Base-by-base conservation (phyloP, 768 basidiomycete genomes). In the Postia placenta region DNA sequence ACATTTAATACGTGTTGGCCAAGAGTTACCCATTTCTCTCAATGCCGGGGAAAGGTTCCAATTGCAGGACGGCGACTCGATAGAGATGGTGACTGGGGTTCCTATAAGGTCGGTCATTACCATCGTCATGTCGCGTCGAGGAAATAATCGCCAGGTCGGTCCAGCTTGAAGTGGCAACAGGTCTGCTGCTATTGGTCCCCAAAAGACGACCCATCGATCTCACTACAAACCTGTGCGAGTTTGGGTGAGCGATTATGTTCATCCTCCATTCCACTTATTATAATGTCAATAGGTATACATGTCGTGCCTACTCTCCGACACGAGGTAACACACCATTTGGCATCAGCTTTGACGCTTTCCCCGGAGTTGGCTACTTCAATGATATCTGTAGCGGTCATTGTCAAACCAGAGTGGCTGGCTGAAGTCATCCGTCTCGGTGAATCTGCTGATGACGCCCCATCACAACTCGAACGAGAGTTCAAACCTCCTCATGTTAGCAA, bases 311-410 rank as follows among this genome's bases (percentile, higher is more conserved):
- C 67, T 2, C 71, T 71, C 0, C 63, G 67, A 35, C 56, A 69
- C 0, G 67, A 74, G 19, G 69, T 79, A 14, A 88, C 85, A 0
- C 85, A 90, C 53, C 83, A 88, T 60, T 70, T 89, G 44, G 71
- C 73, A 3, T 56, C 78, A 3, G 72, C 71, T 19, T 79, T 75
- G 48, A 60, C 70, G 3, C 67, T 79, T n/a, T 75, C 70, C 6
- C 64, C 79, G 0, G 52, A 70, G 0, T 67, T 81, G 20, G 79
- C 79, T 0, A 66, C 74, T 0, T 85, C 87, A 11, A 70, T 90
- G 9, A 64, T 89, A 14, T 75, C 76, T 2, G 68, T 75, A 0
- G 71, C 75, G 12, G 70, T 74, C 11, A 74, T 89, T 42, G 85
- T 84, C 26, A 87, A 72, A 49, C 70, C 74, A 0, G 80, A 83